These are phyloP conservation scores for Castanospermum australe DNA, from an alignment of 306 rosid genomes.

Conservation along the genomic window DNA sequence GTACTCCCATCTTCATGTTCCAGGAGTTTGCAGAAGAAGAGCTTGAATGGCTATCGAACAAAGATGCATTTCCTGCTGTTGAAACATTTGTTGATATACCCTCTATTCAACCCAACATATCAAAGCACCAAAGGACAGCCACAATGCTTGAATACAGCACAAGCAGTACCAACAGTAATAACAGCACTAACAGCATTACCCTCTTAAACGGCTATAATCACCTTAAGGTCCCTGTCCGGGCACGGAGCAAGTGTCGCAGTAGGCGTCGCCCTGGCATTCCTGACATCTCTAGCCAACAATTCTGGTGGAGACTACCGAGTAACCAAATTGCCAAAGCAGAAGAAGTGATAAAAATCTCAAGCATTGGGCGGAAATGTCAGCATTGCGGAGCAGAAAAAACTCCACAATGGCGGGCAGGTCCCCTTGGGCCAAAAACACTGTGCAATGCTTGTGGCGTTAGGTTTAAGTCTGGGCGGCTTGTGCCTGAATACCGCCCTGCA, in stretches of 20 bases:
- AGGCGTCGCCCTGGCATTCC: conserved; percentile 28
- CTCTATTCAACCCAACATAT: conserved; percentile 30
- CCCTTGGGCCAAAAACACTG: conserved; percentile 64
- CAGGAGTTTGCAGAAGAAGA: conserved; percentile 73
- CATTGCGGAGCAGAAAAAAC: conserved; percentile 73
- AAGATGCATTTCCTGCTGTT: conserved; percentile 74
- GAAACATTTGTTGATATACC: conserved; percentile 53
- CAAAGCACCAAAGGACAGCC: conserved; percentile 43
- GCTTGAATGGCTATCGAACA: conserved; percentile 85
- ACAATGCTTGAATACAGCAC: conserved; percentile 52
- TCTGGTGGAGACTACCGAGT: conserved; percentile 34
- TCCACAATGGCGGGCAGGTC: conserved; percentile 85
- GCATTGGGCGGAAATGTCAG: conserved; percentile 56
- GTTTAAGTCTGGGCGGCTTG: conserved; percentile 68
- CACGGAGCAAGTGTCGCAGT: conserved; percentile 56
- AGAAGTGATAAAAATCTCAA: background rate
- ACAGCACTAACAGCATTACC: conserved; percentile 31
- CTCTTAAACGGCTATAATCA: conserved; percentile 54
- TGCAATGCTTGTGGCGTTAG: conserved; percentile 88
- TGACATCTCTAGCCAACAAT: conserved; percentile 32
- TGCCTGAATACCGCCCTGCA: conserved; percentile 78
- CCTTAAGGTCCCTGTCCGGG: conserved; percentile 61
- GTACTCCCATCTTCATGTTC: background rate
- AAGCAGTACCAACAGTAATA: conserved; percentile 49
- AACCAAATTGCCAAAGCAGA: conserved; percentile 15